Conservation (phyloP, 2,329 filamentous ascomycete genomes). For the Corynespora cassiicola region DNA sequence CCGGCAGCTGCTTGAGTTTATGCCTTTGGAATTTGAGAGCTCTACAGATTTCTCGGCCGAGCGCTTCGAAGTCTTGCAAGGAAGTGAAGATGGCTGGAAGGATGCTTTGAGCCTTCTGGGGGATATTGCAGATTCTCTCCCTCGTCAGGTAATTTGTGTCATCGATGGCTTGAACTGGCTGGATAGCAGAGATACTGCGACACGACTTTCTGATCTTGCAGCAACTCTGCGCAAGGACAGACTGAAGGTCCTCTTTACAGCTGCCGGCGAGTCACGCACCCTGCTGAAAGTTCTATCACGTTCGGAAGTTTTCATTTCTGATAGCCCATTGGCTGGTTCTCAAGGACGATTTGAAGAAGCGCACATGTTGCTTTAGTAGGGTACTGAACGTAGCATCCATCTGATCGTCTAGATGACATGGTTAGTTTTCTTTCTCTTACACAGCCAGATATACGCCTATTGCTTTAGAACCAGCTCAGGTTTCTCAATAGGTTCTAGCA, state of each 20-base stretch:
- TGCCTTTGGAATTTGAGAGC: slow-evolving; percentile 8
- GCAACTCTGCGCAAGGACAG: slow-evolving; percentile 3
- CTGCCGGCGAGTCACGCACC: slow-evolving; percentile 14
- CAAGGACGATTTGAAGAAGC: no score
- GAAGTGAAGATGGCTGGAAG: slow-evolving; percentile 1
- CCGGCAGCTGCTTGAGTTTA: slow-evolving; percentile 16
- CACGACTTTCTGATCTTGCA: slow-evolving; percentile 4
- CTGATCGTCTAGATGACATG: no score
- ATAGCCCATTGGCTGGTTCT: no score
- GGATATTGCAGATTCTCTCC: slow-evolving; percentile 1
- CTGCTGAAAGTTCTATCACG: slow-evolving; percentile 4
- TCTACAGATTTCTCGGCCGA: slow-evolving; percentile 1
- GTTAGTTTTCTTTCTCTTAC: no score
- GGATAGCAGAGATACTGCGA: slow-evolving; percentile 13
- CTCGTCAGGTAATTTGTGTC: slow-evolving; percentile 11
- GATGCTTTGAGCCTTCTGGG: slow-evolving; percentile 4
- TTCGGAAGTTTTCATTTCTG: background rate
- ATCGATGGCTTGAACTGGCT: slow-evolving; percentile 20
- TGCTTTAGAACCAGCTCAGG: no score
- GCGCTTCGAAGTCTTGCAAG: slow-evolving; percentile 8
- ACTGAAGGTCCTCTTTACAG: slow-evolving; percentile 17
- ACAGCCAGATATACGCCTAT: no score
- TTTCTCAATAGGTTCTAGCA: no score
- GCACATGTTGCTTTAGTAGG: no score
- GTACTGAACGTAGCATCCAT: no score